phyloP scores from a whole-genome alignment of 2,329 filamentous ascomycete species.

The Didymella sp. region DNA sequence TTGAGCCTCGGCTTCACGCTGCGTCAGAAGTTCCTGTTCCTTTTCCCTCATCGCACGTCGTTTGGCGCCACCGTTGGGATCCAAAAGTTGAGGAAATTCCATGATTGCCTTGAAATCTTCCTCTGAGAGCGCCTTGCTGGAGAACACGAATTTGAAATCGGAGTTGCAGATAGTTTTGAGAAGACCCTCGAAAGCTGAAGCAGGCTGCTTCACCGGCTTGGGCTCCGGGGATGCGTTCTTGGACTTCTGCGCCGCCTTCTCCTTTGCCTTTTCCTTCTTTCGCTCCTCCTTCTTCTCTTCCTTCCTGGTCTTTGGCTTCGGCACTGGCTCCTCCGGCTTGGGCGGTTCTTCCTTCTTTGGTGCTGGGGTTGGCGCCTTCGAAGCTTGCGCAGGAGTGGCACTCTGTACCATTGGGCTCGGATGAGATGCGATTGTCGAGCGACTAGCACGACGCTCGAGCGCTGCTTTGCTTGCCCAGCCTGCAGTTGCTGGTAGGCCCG shows the following conservation, averaged over 20 bases:
- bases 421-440: conserved; percentile 80
- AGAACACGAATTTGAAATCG: conserved; percentile 63
- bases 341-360: conserved; percentile 39
- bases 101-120: conserved; percentile 61
- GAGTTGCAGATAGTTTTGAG: conserved; percentile 51
- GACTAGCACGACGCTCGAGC: conserved; percentile 74
- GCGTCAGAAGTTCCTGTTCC: conserved; percentile 63
- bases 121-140: conserved; percentile 47
- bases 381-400: conserved; percentile 51
- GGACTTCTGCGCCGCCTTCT: conserved; percentile 37
- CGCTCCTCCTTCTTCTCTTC: conserved; percentile 32
- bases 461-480: conserved; percentile 85
- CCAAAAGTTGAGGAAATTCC: conserved; percentile 79
- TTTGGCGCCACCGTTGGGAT: conserved; percentile 80
- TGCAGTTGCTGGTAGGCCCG: conserved; percentile 90
- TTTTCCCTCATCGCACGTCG: conserved; percentile 74
- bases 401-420: conserved; percentile 75
- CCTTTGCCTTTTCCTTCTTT: conserved; percentile 34
- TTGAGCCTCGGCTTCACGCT: conserved; percentile 61
- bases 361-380: conserved; percentile 29
- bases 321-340: conserved; percentile 34
- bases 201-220: conserved; percentile 27
- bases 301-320: conserved; percentile 38
- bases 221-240: conserved; percentile 40
- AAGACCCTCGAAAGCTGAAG: conserved; percentile 45